Evolutionary conservation across 257 asterid genomes (phyloP).

Genomic region (Avicennia marina): DNA sequence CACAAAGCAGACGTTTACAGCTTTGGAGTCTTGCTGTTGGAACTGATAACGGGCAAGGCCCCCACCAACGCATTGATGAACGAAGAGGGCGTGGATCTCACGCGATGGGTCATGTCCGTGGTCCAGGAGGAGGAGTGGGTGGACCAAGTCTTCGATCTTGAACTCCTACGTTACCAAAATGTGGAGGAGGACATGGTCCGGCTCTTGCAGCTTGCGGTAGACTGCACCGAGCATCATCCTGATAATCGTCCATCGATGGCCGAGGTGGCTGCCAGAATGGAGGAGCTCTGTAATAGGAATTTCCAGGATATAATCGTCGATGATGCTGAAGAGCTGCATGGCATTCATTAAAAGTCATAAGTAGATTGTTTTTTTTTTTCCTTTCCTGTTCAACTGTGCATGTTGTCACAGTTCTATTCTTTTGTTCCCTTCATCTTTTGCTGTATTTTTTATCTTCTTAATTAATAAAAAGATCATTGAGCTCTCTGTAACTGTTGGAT

Average conservation of each 20-base stretch:
- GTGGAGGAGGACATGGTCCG: conserved; percentile 47
- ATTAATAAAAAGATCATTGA: too few species aligned
- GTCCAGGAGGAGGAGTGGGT: conserved; percentile 38
- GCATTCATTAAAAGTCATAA: background rate
- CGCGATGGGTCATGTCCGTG: conserved; percentile 48
- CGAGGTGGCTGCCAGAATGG: conserved; percentile 25
- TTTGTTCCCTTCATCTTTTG: too few species aligned
- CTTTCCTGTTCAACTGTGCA: too few species aligned
- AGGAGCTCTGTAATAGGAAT: conserved; percentile 25
- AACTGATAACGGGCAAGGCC: conserved; percentile 45
- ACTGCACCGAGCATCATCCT: conserved; percentile 34
- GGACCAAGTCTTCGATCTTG: conserved; percentile 32
- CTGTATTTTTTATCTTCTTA: too few species aligned
- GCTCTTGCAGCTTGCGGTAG: conserved; percentile 37
- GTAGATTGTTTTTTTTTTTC: too few species aligned
- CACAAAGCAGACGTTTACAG: conserved; percentile 54
- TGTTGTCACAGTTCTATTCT: too few species aligned
- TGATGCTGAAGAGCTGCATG: background rate
- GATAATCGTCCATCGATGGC: conserved; percentile 46
- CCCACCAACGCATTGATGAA: conserved; percentile 36
- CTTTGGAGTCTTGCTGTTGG: conserved; percentile 46
- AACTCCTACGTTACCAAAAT: conserved; percentile 35
- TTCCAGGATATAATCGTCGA: conserved; percentile 7
- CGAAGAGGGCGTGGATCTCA: conserved; percentile 48
- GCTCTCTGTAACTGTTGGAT: too few species aligned